Base-by-base conservation (phyloP, 176 grass and related monocot species). In the Hsuehochloa calcarea region DNA sequence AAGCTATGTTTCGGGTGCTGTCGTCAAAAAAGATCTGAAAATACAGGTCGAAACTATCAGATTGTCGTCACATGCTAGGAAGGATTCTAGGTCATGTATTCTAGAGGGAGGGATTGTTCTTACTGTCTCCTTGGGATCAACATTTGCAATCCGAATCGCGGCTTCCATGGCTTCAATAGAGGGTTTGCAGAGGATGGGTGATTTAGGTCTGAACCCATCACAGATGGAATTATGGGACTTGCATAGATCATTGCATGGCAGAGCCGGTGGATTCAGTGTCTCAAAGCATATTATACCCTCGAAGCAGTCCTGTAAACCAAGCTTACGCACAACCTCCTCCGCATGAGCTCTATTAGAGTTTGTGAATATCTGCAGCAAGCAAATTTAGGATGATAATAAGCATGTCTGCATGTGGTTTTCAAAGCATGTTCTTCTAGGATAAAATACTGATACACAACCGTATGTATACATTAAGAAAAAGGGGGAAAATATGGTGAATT, bases 241-340 rank as follows among this genome's bases (percentile, higher is more conserved):
- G 14, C 38, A 56, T 51, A 56, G 17, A 51, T 6, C 39, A 75
- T 46, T 44, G 51, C 66, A 84, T 39, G 75, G 23, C 55, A 59
- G 3, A 59, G 26, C 40, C 41, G 44, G 55, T 39, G 84, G 87
- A 80, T 96, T 91, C 31, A 96, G 74, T 75, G 91, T 91, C 74
- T 96, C 94, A 22, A 96, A 96, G 73, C 91, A 96, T 88, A 91
- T 90, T 12, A 96, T 79, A 7, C 84, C 89, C 54, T 93, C 89
- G 7, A 93, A 91, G 64, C 94, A 96, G 55, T 80, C 94, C 52
- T 89, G 80, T 22, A 93, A 68, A 63, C 85, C 84, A 29, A 93
- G 51, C 68, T 84, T 93, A n/a, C 4, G 45, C 10, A 93, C 77
- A 83, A 89, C 87, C 84, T 87, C 61, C 20, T 82, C 89, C 0